phyloP scores from a whole-genome alignment of 169 alveolate genomes.

The Eimeria tenella region DNA sequence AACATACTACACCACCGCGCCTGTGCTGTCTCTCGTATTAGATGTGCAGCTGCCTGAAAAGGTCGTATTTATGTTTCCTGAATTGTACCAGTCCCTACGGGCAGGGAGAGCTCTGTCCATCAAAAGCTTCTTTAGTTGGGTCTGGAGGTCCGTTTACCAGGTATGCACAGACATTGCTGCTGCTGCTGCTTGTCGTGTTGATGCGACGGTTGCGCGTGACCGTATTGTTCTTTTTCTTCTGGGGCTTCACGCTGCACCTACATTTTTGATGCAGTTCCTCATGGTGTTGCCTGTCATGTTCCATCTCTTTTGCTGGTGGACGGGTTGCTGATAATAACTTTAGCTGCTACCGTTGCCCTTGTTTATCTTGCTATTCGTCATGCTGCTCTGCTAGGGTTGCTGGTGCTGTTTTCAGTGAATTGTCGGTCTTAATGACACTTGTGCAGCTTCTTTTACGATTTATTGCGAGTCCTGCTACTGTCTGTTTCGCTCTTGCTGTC shows the following conservation, averaged over 20 bases:
- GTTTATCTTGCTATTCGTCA: too few species aligned
- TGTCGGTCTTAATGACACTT: too few species aligned
- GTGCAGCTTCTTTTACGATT: too few species aligned
- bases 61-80: slow-evolving; percentile 94
- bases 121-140: slow-evolving; percentile 97
- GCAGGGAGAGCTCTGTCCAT: slow-evolving; percentile 95
- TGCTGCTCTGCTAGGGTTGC: too few species aligned
- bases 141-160: slow-evolving; percentile 94
- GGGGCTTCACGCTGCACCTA: background rate
- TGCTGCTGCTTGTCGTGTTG: background rate
- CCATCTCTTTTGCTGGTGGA: too few species aligned
- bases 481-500: background rate
- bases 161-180: slow-evolving; percentile 22
- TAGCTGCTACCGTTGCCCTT: too few species aligned
- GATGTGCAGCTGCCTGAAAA: slow-evolving; percentile 94
- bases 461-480: too few species aligned
- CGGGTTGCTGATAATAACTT: too few species aligned
- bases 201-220: too few species aligned
- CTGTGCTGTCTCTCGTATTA: slow-evolving; percentile 96
- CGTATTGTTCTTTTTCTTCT: background rate
- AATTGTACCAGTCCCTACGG: slow-evolving; percentile 94
- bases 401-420: too few species aligned
- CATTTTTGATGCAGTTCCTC: too few species aligned
- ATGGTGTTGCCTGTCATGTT: too few species aligned
- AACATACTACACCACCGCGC: slow-evolving; percentile 97